A percentile compares a stretch with the other conserved stretches of the same genome.
These are phyloP conservation scores for Pseudopediastrum boryanum DNA, from an alignment of 139 green algal species.

Conservation along the genomic window DNA sequence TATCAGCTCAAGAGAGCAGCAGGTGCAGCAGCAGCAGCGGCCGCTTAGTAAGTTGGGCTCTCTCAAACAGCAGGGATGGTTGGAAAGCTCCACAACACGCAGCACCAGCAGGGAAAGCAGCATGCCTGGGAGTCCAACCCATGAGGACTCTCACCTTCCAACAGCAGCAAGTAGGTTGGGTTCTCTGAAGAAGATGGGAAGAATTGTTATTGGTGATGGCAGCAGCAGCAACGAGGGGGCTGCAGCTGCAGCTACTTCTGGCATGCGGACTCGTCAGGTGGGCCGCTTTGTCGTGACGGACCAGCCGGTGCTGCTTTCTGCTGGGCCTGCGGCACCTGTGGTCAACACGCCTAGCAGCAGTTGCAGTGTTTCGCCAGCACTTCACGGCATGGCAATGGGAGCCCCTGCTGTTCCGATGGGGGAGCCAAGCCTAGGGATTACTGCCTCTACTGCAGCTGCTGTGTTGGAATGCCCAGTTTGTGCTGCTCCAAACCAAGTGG, in stretches of 20 bases:
- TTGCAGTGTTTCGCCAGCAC: neutral
- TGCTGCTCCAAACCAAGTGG: too few species aligned
- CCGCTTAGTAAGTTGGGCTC: too few species aligned
- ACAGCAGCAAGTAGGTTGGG: too few species aligned
- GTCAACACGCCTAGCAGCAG: neutral
- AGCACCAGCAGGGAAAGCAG: neutral
- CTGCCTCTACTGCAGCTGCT: neutral
- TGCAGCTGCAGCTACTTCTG: too few species aligned
- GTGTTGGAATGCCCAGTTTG: neutral
- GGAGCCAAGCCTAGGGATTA: neutral
- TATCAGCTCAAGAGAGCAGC: neutral
- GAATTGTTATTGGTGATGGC: too few species aligned
- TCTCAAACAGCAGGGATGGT: too few species aligned
- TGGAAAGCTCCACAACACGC: neutral
- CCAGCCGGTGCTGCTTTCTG: conserved; percentile 14
- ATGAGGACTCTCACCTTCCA: conserved; percentile 30
- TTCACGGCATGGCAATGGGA: neutral
- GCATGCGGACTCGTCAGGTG: too few species aligned
- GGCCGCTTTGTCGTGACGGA: conserved; percentile 27
- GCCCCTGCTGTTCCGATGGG: neutral
- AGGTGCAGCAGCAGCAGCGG: conserved; percentile 5
- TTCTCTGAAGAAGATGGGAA: too few species aligned
- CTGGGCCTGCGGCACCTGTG: neutral
- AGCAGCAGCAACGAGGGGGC: too few species aligned
- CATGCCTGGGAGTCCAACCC: neutral